Percentiles rank a stretch among this genome's conserved stretches.
phyloP scores from a whole-genome alignment of 2,329 filamentous ascomycete species.

The Botrytis fragariae region DNA sequence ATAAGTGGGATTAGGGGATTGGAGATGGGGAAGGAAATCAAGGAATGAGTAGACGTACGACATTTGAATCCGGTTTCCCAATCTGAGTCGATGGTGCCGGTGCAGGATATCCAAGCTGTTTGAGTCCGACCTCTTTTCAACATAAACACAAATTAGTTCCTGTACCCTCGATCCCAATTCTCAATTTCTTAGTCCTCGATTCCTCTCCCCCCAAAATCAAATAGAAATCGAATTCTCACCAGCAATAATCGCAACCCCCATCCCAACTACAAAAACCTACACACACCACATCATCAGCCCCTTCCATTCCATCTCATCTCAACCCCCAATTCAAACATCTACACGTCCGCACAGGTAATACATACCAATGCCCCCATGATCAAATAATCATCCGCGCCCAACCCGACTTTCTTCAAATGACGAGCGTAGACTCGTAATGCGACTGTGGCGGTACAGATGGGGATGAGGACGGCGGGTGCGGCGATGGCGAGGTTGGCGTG shows the following conservation, averaged over 20 bases:
- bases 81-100: neutral
- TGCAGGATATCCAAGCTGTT: constrained; percentile 15
- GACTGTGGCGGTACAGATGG: neutral
- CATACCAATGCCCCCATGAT: constrained; percentile 16
- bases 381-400: constrained; percentile 18
- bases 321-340: too few relatives aligned
- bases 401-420: neutral
- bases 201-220: too few relatives aligned
- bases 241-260: constrained; percentile 10
- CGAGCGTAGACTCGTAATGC: constrained; percentile 12
- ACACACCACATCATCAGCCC: neutral
- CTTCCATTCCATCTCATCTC: neutral
- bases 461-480: constrained; percentile 7
- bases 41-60: neutral
- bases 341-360: neutral
- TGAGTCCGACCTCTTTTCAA: constrained; percentile 6
- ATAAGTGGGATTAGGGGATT: too few relatives aligned
- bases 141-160: neutral
- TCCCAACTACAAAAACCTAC: constrained; percentile 18
- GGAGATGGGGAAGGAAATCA: too few relatives aligned
- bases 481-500: constrained; percentile 11
- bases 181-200: too few relatives aligned
- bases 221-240: neutral
- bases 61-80: constrained; percentile 11
- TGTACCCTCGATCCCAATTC: too few relatives aligned